Evolutionary conservation across 139 green algal species (phyloP), one percentile per base, ranked within the genome.

Genomic region (Gonium pectorale): DNA sequence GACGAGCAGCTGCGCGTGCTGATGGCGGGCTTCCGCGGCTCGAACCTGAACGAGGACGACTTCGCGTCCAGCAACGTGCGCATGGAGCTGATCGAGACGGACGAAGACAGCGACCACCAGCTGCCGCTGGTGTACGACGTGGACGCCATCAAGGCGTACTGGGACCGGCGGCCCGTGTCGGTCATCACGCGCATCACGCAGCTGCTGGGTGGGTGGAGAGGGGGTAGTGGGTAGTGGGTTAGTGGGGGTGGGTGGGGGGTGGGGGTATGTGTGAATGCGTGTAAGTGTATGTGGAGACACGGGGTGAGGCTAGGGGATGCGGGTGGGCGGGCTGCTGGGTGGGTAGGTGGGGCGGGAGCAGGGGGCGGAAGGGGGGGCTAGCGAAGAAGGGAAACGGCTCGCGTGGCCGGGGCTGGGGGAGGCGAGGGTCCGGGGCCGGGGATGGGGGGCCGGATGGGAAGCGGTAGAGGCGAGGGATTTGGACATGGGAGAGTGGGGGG

Each of bases 51-150:
- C 64, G 91, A 97, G 51, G 82, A 74, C 11, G 96, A 98, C 83
- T 99, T 99, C 92, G 97, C 96, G 19, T 68, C 69, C 43, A 52
- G 3, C 9, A 86, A 89, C 21, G 94, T 97, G 9, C 66, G 72
- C 11, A 97, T 98, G 95, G 85, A 89, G 64, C 88, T 98, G 35
- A 77, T 90, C 11, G 64, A 77, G 37, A 69, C 51, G 29, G 49
- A 71, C 51, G 22, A 2, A 3, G 66, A 86, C 37, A 29, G 27
- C 27, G 67, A 81, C 56, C 54, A 67, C 81, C 46, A 81, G 59
- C 49, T 63, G 62, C 97, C 97, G 8, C 92, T 97, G 33, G 89
- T 85, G 26, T 99, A 99, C 87, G 93, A 98, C 64, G 95, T 96
- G 1, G 92, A 94, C 8, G 81, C 66, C 2, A 99, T 99, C 71